Evolutionary conservation across 176 grass and related monocot species (phyloP).

Genomic region (Phoenix roebelenii): DNA sequence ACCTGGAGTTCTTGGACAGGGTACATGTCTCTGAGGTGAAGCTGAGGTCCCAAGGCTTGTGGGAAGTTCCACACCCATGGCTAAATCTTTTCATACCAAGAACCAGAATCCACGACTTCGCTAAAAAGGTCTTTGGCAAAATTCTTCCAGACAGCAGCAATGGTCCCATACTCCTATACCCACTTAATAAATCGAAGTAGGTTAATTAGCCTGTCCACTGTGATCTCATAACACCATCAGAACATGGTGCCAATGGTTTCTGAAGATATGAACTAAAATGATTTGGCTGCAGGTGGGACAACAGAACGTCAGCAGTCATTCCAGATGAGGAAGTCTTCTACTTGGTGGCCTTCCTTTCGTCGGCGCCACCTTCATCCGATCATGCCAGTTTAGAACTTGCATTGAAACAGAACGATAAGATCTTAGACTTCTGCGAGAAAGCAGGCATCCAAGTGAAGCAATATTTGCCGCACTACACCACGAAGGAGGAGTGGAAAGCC

Average conservation of each 20-base stretch:
- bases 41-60: slow-evolving; percentile 73
- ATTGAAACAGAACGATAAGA: slow-evolving; percentile 57
- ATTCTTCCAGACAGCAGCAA: slow-evolving; percentile 79
- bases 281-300: slow-evolving; percentile 55
- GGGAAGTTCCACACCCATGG: slow-evolving; percentile 97
- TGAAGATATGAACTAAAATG: no score
- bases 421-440: slow-evolving; percentile 58
- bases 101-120: slow-evolving; percentile 57
- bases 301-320: slow-evolving; percentile 73
- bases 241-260: no score
- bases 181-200: slow-evolving; percentile 84
- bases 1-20: slow-evolving; percentile 83
- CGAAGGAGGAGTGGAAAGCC: slow-evolving; percentile 72
- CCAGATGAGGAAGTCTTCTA: slow-evolving; percentile 92
- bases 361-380: slow-evolving; percentile 39
- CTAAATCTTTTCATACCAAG: slow-evolving; percentile 79
- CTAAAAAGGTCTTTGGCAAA: slow-evolving; percentile 69
- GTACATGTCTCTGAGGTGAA: slow-evolving; percentile 75
- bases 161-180: slow-evolving; percentile 91
- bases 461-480: slow-evolving; percentile 73
- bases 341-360: slow-evolving; percentile 78
- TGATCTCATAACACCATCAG: no score
- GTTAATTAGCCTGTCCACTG: no score
- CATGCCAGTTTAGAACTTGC: slow-evolving; percentile 41
- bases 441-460: slow-evolving; percentile 63